Evolutionary conservation across 1,284 basidiomycete genomes (phyloP), one percentile per base, ranked within the genome.

Genomic region (Volvariella surrecta): DNA sequence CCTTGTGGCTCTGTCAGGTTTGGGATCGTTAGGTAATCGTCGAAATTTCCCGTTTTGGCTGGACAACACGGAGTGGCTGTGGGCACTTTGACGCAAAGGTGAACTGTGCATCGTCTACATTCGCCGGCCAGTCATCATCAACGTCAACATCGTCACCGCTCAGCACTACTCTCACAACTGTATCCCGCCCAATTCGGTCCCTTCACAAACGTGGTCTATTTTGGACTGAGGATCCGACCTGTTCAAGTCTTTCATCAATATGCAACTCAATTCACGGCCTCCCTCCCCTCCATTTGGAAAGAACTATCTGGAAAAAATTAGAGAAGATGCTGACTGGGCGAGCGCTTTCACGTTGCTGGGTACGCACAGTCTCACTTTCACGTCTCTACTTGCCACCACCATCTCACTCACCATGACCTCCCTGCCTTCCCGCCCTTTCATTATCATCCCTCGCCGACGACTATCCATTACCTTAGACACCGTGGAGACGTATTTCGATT

Each of bases 401-500:
- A 11, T 37, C 44, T 50, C 24, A 28, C 24, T 6, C 24, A n/a
- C n/a, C n/a, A n/a, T n/a, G n/a, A n/a, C n/a, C n/a, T n/a, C n/a
- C n/a, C n/a, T n/a, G n/a, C n/a, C n/a, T n/a, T n/a, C n/a, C n/a
- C n/a, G n/a, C n/a, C n/a, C n/a, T n/a, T n/a, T n/a, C 24, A 28
- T 28, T 6, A 28, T 28, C 11, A 28, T 6, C 24, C 6, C 11
- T 11, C 24, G 11, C 24, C 24, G 11, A 6, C 24, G 11, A 6
- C 24, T 28, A 11, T 28, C 11, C 34, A 49, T 55, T 28, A 46
- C 22, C 37, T 19, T 52, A 87, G 86, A 89, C 58, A 89, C 87
- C n/a, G 68, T 90, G 61, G 88, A 92, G 60, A 92, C 89, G 1
- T 92, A 82, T 58, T 89, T 88, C 54, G 90, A 95, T 63, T 91